These are phyloP conservation scores for Penicillium canariense DNA, from an alignment of 495 filamentous ascomycete species.

Conservation along the genomic window DNA sequence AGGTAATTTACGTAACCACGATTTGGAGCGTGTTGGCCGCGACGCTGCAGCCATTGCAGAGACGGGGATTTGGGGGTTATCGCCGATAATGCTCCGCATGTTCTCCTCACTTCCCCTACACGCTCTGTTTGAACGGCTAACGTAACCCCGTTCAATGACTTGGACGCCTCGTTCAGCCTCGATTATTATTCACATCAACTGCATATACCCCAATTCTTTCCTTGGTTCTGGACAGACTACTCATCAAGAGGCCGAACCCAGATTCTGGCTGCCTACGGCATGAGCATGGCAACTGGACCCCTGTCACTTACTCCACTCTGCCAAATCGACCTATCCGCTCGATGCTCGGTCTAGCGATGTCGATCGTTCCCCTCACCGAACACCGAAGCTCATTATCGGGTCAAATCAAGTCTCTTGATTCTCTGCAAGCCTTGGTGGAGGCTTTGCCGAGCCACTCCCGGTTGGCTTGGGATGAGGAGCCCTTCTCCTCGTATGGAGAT, in stretches of 20 bases:
- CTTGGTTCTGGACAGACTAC: background rate
- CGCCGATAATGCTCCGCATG: too few species aligned
- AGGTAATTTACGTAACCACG: too few species aligned
- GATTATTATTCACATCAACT: background rate
- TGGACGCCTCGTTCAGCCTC: background rate
- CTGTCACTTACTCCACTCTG: background rate
- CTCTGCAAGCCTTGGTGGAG: constrained; percentile 2
- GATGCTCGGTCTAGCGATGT: constrained; percentile 2
- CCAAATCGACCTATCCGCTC: background rate
- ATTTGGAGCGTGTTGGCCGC: too few species aligned
- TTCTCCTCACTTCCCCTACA: too few species aligned
- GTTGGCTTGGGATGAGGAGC: background rate
- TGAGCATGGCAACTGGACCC: background rate
- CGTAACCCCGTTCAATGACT: background rate
- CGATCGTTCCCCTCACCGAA: constrained; percentile 17
- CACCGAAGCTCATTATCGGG: background rate
- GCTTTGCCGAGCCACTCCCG: constrained; percentile 5
- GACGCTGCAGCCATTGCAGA: too few species aligned
- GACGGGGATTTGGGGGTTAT: too few species aligned
- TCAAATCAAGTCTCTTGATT: constrained; percentile 4
- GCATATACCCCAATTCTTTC: background rate
- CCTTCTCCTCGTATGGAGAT: constrained; percentile 7
- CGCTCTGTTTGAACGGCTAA: too few species aligned
- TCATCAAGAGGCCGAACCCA: background rate
- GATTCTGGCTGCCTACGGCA: constrained; percentile 3